These are phyloP conservation scores for Xeromyces bisporus DNA, from an alignment of 495 filamentous ascomycete species.

Conservation along the genomic window DNA sequence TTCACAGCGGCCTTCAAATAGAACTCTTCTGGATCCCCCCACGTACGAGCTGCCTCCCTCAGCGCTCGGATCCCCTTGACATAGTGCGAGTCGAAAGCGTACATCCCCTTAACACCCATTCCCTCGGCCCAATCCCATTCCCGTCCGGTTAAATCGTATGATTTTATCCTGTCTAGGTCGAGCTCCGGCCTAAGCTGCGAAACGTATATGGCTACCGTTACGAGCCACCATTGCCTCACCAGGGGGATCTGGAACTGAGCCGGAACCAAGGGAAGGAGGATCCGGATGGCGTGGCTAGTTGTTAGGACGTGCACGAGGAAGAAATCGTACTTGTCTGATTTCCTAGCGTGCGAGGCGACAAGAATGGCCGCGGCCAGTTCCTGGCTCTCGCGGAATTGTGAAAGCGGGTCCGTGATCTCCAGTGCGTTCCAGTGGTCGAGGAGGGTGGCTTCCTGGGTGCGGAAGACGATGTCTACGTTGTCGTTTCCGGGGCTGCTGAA, in stretches of 20 bases:
- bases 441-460: constrained; percentile 47
- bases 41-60: constrained; percentile 56
- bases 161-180: constrained; percentile 41
- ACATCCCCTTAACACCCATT: constrained; percentile 45
- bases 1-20: constrained; percentile 66
- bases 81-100: constrained; percentile 59
- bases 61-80: constrained; percentile 68
- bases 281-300: constrained; percentile 70
- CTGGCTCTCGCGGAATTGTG: constrained; percentile 64
- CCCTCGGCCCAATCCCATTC: constrained; percentile 62
- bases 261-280: constrained; percentile 66
- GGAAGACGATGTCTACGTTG: constrained; percentile 51
- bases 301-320: constrained; percentile 70
- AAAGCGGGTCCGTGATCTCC: constrained; percentile 43
- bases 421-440: constrained; percentile 83
- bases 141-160: constrained; percentile 42
- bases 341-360: constrained; percentile 34
- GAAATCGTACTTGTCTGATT: constrained; percentile 52
- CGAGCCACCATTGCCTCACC: constrained; percentile 76
- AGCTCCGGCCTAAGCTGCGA: constrained; percentile 55
- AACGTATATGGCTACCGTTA: constrained; percentile 63
- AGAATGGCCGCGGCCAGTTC: constrained; percentile 58
- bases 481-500: constrained; percentile 39
- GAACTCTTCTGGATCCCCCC: constrained; percentile 63
- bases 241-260: constrained; percentile 51